These are phyloP conservation scores for Boletus reticuloceps DNA, from an alignment of 768 basidiomycete species.

Conservation along the genomic window DNA sequence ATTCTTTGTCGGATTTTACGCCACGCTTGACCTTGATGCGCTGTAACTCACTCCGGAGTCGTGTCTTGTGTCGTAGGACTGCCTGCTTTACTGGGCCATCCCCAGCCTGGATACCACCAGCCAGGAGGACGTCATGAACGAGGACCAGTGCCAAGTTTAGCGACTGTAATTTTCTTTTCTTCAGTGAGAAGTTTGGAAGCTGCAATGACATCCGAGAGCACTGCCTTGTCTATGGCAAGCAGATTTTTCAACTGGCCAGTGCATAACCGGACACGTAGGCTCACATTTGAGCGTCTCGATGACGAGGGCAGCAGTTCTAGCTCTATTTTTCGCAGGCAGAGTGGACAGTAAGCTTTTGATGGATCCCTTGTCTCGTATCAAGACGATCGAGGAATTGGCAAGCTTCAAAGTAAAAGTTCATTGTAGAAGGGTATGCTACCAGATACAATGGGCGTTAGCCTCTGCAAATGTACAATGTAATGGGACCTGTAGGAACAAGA, in stretches of 20 bases:
- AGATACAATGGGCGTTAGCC: slow-evolving; percentile 27
- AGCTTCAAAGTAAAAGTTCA: slow-evolving; percentile 97
- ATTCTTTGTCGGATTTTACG: slow-evolving; percentile 57
- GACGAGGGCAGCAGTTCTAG: slow-evolving; percentile 79
- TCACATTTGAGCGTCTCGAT: slow-evolving; percentile 96
- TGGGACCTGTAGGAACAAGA: slow-evolving; percentile 15
- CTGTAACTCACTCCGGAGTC: slow-evolving; percentile 83
- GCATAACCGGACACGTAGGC: slow-evolving; percentile 17
- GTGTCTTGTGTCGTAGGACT: slow-evolving; percentile 83
- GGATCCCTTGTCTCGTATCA: slow-evolving; percentile 86
- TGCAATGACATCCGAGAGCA: slow-evolving; percentile 67
- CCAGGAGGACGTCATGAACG: slow-evolving; percentile 85
- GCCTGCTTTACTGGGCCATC: slow-evolving; percentile 91
- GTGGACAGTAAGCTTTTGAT: slow-evolving; percentile 81
- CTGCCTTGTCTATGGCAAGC: slow-evolving; percentile 62
- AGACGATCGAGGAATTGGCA: slow-evolving; percentile 80
- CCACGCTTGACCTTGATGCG: slow-evolving; percentile 78
- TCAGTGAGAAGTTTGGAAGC: slow-evolving; percentile 65
- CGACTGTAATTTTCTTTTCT: slow-evolving; percentile 75
- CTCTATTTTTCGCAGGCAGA: slow-evolving; percentile 70
- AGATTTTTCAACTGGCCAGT: slow-evolving; percentile 6
- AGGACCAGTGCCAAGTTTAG: slow-evolving; percentile 78
- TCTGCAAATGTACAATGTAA: slow-evolving; percentile 14
- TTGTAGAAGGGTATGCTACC: slow-evolving; percentile 37
- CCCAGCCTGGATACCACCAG: slow-evolving; percentile 84